Evolutionary conservation across 2,329 filamentous ascomycete species (phyloP), one percentile per base, ranked within the genome.

Genomic region (Colletotrichum theobromicola): DNA sequence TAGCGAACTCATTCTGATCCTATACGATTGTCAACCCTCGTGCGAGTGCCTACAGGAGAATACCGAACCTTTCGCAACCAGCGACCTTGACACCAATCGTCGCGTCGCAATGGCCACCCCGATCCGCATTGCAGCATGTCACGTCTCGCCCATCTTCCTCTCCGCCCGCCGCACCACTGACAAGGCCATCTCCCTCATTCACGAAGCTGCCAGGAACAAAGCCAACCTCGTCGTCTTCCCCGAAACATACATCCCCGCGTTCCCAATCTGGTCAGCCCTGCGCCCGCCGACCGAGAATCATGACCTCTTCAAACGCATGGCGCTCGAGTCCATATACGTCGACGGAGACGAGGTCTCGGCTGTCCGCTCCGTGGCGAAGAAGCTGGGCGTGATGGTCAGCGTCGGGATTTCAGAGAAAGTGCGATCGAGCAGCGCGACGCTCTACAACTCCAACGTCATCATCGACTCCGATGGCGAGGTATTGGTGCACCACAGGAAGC

Each of bases 221-320:
- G 88, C 89, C 9, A 84, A 89, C 26, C 80, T 91, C 5, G 84
- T 90, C 15, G 85, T 89, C 32, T 90, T 90, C 75, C 88, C 89
- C 0, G 89, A 90, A 77, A 85, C 87, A 0, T 89, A 83, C 77
- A 88, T 90, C 55, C 84, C 88, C 0, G 89, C 87, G 0, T 91
- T 90, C 63, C 89, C 89, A 0, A 70, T 89, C 15, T 90, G 89
- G 89, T 87, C 85, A 24, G 81, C 87, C 2, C 26, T 88, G 0
- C 81, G 83, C 0, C 77, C 88, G 0, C 89, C 89, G 0, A 85
- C 84, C 1, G 84, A 88, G 7, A 89, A 89, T 72, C 88, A 91
- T 71, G 78, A 80, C 12, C 81, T 90, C 1, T 90, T 90, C 78
- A 80, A 82, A n/a, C 82, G 81, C 7, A 86, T 90, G 81, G 84